Percentiles rank a stretch among this genome's conserved stretches.
Conservation (phyloP, 73 alveolate species). For the Paramecium tetraurelia region DNA sequence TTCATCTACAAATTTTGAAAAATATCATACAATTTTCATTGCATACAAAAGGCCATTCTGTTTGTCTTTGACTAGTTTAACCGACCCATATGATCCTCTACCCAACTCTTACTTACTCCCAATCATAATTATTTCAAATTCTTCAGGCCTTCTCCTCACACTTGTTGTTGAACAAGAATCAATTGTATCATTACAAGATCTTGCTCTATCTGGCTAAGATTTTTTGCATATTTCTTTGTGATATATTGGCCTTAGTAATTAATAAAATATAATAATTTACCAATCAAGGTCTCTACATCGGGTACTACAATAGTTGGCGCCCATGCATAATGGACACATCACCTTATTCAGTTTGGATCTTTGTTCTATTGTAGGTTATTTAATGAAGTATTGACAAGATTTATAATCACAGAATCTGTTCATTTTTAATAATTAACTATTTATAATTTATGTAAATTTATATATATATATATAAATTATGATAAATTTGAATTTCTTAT, state of each 20-base stretch:
- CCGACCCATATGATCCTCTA: constrained; percentile 59
- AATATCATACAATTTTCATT: constrained; percentile 44
- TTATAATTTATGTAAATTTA: not conserved
- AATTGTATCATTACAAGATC: constrained; percentile 34
- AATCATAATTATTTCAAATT: not conserved
- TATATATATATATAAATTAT: not conserved
- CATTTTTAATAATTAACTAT: not conserved
- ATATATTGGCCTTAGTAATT: not conserved
- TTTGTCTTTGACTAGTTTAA: constrained; percentile 49
- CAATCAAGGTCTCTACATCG: constrained; percentile 34
- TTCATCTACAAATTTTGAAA: constrained; percentile 15
- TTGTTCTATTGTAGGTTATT: not conserved
- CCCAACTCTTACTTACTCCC: constrained; percentile 39
- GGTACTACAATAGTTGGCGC: constrained; percentile 15
- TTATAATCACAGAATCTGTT: constrained; percentile 34
- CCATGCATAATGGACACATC: constrained; percentile 33
- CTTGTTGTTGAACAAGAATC: constrained; percentile 5
- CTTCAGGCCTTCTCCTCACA: constrained; percentile 6
- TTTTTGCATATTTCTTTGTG: not conserved
- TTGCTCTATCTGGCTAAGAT: not conserved
- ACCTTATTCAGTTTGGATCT: not conserved
- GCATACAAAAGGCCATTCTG: constrained; percentile 27
- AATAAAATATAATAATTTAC: not conserved
- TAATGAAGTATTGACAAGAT: not conserved
- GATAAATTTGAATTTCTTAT: not conserved